phyloP scores from a whole-genome alignment of 495 filamentous ascomycete species.

The Neurospora sp. region DNA sequence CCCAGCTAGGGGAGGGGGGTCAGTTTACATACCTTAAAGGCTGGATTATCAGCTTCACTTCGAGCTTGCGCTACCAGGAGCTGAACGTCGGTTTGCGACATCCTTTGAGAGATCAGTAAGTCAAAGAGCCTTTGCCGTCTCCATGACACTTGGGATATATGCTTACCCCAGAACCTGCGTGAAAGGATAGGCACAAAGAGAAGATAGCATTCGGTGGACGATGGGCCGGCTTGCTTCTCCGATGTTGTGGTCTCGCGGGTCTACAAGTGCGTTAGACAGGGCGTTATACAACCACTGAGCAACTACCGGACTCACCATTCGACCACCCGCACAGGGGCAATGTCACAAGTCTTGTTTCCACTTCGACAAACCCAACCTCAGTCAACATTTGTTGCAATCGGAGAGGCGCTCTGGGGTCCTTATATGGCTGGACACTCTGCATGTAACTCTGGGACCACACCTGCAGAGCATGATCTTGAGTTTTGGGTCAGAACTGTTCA shows the following conservation, averaged over 20 bases:
- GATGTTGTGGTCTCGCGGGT: conserved; percentile 50
- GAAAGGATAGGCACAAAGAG: conserved; percentile 55
- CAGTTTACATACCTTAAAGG: conserved; percentile 44
- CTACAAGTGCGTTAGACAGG: conserved; percentile 29
- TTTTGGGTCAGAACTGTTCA: conserved; percentile 3
- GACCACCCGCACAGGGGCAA: conserved; percentile 71
- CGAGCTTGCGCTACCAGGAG: conserved; percentile 57
- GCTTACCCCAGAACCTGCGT: conserved; percentile 34
- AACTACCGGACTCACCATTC: conserved; percentile 39
- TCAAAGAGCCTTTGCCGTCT: background rate
- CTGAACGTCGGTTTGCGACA: conserved; percentile 55
- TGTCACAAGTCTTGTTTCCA: conserved; percentile 58
- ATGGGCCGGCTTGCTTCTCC: conserved; percentile 53
- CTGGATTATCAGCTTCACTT: conserved; percentile 53
- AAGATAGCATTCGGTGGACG: conserved; percentile 48
- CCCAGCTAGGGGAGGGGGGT: conserved; percentile 5
- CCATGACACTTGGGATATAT: background rate
- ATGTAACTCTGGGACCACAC: conserved; percentile 65
- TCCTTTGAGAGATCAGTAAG: conserved; percentile 20
- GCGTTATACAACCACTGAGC: background rate
- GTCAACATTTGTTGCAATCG: conserved; percentile 52
- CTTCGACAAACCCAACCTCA: conserved; percentile 62
- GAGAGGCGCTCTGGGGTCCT: conserved; percentile 61
- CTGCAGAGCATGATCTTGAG: conserved; percentile 53
- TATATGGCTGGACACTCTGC: conserved; percentile 53